Evolutionary conservation across 2,329 filamentous ascomycete genomes (phyloP), one percentile per base, ranked within the genome.

Genomic region (Arthroderma sp.): DNA sequence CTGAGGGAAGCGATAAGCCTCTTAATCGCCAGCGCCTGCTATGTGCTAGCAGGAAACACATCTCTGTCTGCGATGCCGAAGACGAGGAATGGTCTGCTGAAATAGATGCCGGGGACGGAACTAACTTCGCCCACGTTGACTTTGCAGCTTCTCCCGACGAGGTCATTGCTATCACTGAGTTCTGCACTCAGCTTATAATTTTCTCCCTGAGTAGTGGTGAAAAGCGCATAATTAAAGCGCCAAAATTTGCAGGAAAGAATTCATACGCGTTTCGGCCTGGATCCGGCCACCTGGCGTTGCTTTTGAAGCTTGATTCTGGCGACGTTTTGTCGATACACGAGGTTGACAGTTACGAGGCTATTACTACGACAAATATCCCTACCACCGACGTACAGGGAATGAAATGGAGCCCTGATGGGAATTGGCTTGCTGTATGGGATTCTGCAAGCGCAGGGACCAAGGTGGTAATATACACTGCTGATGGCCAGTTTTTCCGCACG

Each of bases 381-480:
- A 78, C 74, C 2, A 55, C 66, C 10, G 76, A 80, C 61, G 75
- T 73, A 1, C 72, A 74, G 48, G 72, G 71, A 0, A 44, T 80
- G 32, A 72, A 70, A 54, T 80, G 76, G 75, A 78, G 73, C 50
- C 67, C 69, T 0, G 73, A 78, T 57, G 75, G 76, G 3, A 64
- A 66, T 47, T 80, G 77, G 77, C 61, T 80, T 47, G 72, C 69
- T 1, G 56, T 78, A 3, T 72, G 75, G 65, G 77, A 79, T 52
- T 60, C 70, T 30, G 64, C 73, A 2, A 72, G 69, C 45, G 59
- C 62, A 5, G 70, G 71, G 5, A 71, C 70, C 31, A 70, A 66
- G 44, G 55, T 78, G 7, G 58, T 70, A 44, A 66, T 80, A 36
- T 77, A 73, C 52, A 79, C 77, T 1, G 72, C 75, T 2, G 74